Base-by-base conservation (phyloP, 2,329 filamentous ascomycete species). In the Reticulascus tulasneorum region DNA sequence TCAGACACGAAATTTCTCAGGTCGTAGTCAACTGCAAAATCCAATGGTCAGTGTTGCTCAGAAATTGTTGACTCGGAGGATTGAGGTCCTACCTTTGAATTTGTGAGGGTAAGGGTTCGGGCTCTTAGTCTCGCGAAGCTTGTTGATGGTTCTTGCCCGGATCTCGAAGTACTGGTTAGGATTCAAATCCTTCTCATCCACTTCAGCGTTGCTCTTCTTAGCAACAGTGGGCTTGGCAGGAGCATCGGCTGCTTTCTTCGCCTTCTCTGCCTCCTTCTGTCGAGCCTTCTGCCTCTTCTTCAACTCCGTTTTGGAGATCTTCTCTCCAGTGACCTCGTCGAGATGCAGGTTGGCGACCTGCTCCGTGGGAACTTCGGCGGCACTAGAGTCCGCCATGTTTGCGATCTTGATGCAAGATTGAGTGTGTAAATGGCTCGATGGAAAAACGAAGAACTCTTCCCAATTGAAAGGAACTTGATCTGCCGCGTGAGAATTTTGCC, bases 271-370 rank as follows among this genome's bases (percentile, higher is more conserved):
- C 44, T 94, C 89, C 64, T 78, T 81, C 63, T 91, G 79, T 49
- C 91, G 83, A 59, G 83, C 76, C 86, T 98, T 98, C 71, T 90
- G 79, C 55, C 91, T 82, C 72, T 87, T 91, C 87, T 98, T 98
- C 62, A 97, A 73, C 68, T 90, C 84, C 12, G 81, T 79, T 80
- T 90, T 90, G 69, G 85, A 90, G 43, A 84, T 60, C 63, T 66
- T 82, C 69, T 98, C 93, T 54, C 93, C 93, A 11, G 93, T 97
- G 47, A 90, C 87, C 56, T 94, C 87, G 63, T 98, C 93, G 29
- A 40, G 33, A 33, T 40, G 36, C 28, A 40, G 38, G 38, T 40
- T 34, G 33, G 36, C 37, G 25, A 82, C 63, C 52, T 66, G 63
- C 47, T 76, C 73, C 46, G 67, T 67, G 35, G 67, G 66, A 29